Conservation (phyloP, 2,329 filamentous ascomycete species). For the Cercospora brassicicola region DNA sequence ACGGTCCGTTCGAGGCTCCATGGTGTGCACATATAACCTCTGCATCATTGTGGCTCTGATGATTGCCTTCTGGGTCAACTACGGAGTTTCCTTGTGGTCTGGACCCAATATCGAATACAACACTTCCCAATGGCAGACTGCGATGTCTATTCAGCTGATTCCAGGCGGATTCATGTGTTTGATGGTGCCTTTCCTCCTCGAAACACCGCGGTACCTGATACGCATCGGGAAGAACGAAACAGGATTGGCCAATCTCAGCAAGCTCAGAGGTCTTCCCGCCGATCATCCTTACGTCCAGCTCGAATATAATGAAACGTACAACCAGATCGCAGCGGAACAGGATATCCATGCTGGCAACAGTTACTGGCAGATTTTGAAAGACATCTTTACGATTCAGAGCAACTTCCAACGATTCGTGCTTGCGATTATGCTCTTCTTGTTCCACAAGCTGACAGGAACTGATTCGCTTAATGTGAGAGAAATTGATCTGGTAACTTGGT, state of each 20-base stretch:
- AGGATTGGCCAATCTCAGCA: neutral
- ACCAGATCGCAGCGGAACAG: neutral
- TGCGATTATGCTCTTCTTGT: constrained; percentile 24
- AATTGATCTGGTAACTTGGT: too few species aligned
- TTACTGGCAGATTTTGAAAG: constrained; percentile 20
- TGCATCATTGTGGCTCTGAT: neutral
- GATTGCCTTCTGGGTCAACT: constrained; percentile 4
- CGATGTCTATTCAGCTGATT: neutral
- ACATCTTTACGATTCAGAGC: constrained; percentile 22
- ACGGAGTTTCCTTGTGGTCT: constrained; percentile 2
- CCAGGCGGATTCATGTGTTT: neutral
- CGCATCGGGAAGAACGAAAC: neutral
- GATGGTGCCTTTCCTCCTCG: neutral
- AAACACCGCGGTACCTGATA: neutral
- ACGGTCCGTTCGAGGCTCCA: neutral
- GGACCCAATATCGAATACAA: neutral
- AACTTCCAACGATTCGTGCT: constrained; percentile 26
- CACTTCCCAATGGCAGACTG: constrained; percentile 1
- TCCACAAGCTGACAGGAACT: constrained; percentile 27
- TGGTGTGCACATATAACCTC: neutral
- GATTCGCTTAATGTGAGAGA: constrained; percentile 17
- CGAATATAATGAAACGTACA: neutral
- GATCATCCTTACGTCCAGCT: neutral
- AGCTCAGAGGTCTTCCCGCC: neutral
- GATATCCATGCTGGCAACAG: constrained; percentile 15